A percentile compares a stretch with the other conserved stretches of the same genome.
These are phyloP conservation scores for Lentinula sp. DNA, from an alignment of 768 basidiomycete genomes.

Conservation along the genomic window DNA sequence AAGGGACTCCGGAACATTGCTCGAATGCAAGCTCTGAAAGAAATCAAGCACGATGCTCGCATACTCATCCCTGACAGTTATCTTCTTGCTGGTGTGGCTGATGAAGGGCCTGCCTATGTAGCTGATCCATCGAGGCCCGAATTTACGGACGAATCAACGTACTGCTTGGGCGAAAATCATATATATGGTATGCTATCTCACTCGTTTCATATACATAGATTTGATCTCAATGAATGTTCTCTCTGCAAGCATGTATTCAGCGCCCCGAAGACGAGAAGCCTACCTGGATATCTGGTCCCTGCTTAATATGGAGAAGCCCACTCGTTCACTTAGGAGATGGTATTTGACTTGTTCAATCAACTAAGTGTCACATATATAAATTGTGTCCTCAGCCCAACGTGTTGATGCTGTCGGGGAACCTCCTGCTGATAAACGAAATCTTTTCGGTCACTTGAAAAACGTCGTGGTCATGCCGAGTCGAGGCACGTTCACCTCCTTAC, in stretches of 20 bases:
- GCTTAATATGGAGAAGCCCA: slow-evolving; percentile 66
- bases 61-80: slow-evolving; percentile 66
- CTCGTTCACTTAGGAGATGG: slow-evolving; percentile 75
- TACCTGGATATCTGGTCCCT: slow-evolving; percentile 52
- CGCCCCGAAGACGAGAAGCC: slow-evolving; percentile 41
- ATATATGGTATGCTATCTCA: slow-evolving; percentile 54
- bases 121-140: slow-evolving; percentile 39
- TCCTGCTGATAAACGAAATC: slow-evolving; percentile 44
- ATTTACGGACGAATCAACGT: slow-evolving; percentile 37
- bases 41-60: slow-evolving; percentile 71
- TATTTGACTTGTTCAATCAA: slow-evolving; percentile 15
- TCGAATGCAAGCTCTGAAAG: slow-evolving; percentile 59
- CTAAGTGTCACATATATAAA: slow-evolving; percentile 4
- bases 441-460: slow-evolving; percentile 59
- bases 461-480: slow-evolving; percentile 65
- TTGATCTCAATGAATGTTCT: background rate
- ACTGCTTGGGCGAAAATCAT: slow-evolving; percentile 44
- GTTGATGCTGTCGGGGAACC: slow-evolving; percentile 70
- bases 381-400: slow-evolving; percentile 46
- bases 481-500: slow-evolving; percentile 30
- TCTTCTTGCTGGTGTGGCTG: slow-evolving; percentile 74
- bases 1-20: slow-evolving; percentile 52
- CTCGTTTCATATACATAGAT: background rate
- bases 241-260: slow-evolving; percentile 39
- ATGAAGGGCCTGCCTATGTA: slow-evolving; percentile 69